Base-by-base conservation (phyloP, 169 alveolate species). In the Eimeria zaria region DNA sequence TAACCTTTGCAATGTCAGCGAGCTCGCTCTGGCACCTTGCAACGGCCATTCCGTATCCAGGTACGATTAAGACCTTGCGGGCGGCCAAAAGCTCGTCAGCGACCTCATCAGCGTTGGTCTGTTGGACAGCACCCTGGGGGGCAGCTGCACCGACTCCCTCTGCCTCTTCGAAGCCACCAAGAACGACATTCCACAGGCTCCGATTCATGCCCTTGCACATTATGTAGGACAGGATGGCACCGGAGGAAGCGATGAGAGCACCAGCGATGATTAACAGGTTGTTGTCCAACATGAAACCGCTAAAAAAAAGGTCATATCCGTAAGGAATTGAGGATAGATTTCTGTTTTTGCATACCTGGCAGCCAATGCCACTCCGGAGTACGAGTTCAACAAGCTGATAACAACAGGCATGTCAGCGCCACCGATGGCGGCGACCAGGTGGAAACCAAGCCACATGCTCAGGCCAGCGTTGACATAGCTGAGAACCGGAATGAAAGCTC, bases 351-450 rank as follows among this genome's bases (percentile, higher is more conserved):
- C 91, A 84, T 80, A 92, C 99, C 98, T 93, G 64, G 99, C 99
- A 81, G 99, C 97, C 60, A 99, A 97, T 81, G 99, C 99, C 98
- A 99, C 98, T 1, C 99, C 99, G 81, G 99, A 98, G 97, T 98
- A 99, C 44, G 99, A 98, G 96, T 99, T 99, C 96, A 99, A 95
- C 98, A 98, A 98, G 78, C 99, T 98, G 67, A 99, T 98, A 71
- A 98, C 99, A 71, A 99, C 99, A 6, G 99, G 99, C 99, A 99
- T 99, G 97, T 99, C 99, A 80, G 99, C 99, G 33, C 99, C 99
- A 80, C 99, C 99, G 44, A 99, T 98, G 55, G 99, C 98, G 95
- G 99, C 98, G 87, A 98, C 98, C 53, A 98, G 96, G 84, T 98
- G 99, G 95, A 97, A 98, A 64, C 99, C 99, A 64, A 97, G 97